phyloP scores from a whole-genome alignment of 305 asterid species.

The Solanum hybrid region DNA sequence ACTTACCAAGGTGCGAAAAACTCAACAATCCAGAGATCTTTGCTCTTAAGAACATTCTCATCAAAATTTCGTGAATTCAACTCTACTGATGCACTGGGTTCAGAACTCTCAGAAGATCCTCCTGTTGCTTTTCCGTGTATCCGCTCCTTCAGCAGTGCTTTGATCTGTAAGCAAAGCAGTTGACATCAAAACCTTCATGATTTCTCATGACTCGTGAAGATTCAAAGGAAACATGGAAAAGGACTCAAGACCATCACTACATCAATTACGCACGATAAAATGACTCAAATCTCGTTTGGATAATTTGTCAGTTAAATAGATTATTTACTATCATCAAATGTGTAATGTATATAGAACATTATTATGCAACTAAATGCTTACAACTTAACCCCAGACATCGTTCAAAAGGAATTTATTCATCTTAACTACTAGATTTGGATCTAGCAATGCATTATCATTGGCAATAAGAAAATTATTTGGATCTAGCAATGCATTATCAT shows the following conservation, averaged over 20 bases:
- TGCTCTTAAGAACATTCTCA: slow-evolving; percentile 77
- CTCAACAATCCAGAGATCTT: slow-evolving; percentile 92
- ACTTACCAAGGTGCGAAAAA: slow-evolving; percentile 97
- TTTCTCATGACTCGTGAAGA: background rate
- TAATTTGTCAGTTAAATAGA: background rate
- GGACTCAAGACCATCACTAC: background rate
- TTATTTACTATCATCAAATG: background rate
- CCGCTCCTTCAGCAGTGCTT: slow-evolving; percentile 68
- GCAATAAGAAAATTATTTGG: no score
- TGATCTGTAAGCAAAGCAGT: slow-evolving; percentile 35
- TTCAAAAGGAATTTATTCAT: background rate
- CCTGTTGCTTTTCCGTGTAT: slow-evolving; percentile 73
- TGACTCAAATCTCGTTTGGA: background rate
- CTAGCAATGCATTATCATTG: background rate
- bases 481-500: no score
- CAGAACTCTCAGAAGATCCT: slow-evolving; percentile 75
- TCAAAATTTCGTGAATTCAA: slow-evolving; percentile 79
- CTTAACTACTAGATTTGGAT: background rate
- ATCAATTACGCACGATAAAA: background rate
- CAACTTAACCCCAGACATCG: background rate
- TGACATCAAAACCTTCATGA: background rate
- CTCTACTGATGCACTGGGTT: slow-evolving; percentile 77
- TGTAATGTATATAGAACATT: background rate
- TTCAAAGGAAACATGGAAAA: background rate
- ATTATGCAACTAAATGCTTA: background rate